These are phyloP conservation scores for Dactylellina sp. DNA, from an alignment of 2,329 filamentous ascomycete species.

Conservation along the genomic window DNA sequence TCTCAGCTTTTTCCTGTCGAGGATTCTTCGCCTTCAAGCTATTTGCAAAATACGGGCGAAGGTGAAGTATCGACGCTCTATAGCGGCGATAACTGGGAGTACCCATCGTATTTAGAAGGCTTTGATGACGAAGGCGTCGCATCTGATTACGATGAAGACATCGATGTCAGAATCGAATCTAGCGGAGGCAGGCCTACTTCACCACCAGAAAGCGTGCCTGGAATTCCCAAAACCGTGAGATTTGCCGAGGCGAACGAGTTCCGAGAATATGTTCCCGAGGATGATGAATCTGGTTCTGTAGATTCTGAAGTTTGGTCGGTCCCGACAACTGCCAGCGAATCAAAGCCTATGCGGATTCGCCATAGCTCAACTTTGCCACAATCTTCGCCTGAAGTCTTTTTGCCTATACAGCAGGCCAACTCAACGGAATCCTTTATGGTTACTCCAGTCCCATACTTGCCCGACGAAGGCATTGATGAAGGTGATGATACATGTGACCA, in stretches of 20 bases:
- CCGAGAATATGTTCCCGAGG: conserved; percentile 29
- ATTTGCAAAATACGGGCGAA: not conserved
- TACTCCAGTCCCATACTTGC: conserved; percentile 1
- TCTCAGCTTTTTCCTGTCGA: not conserved
- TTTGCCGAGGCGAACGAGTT: conserved; percentile 38
- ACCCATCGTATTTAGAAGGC: not conserved
- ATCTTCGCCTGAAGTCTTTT: not conserved
- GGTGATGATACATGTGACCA: not conserved
- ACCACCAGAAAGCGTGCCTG: conserved; percentile 26
- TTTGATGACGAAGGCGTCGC: conserved; percentile 47
- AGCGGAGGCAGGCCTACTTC: conserved; percentile 7
- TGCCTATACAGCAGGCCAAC: not conserved
- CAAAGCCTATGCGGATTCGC: conserved; percentile 5
- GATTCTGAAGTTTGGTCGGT: conserved; percentile 30
- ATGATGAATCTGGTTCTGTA: conserved; percentile 20
- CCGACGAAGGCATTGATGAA: conserved; percentile 28
- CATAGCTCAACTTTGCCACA: not conserved
- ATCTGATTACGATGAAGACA: conserved; percentile 25
- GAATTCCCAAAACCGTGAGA: conserved; percentile 34
- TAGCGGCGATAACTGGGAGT: not conserved
- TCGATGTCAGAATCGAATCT: conserved; percentile 4
- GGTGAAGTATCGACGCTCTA: not conserved
- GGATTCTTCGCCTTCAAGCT: not conserved
- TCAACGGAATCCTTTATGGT: not conserved
- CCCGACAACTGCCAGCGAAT: conserved; percentile 11